Percentiles rank a stretch among this genome's conserved stretches.
These are phyloP conservation scores for Pichia kudriavzevii DNA, from an alignment of 1,139 yeast genomes.

Conservation along the genomic window DNA sequence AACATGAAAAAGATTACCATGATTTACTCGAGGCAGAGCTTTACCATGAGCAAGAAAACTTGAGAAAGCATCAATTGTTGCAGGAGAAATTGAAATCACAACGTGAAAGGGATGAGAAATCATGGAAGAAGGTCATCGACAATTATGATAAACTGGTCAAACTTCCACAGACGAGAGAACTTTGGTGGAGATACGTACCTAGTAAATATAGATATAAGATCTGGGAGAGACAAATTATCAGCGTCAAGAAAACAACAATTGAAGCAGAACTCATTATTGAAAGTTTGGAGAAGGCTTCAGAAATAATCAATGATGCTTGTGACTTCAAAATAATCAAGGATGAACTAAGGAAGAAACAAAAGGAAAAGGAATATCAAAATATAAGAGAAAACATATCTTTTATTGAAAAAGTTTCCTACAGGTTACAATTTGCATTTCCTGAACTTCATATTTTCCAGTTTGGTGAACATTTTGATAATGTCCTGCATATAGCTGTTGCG, in stretches of 20 bases:
- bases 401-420: slow-evolving; percentile 19
- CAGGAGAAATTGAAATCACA: slow-evolving; percentile 28
- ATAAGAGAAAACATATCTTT: slow-evolving; percentile 17
- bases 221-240: slow-evolving; percentile 39
- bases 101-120: slow-evolving; percentile 31
- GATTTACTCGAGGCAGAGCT: slow-evolving; percentile 43
- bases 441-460: slow-evolving; percentile 24
- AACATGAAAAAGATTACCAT: slow-evolving; percentile 52
- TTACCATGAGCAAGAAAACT: slow-evolving; percentile 33
- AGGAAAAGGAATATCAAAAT: slow-evolving; percentile 11
- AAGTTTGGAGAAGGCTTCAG: slow-evolving; percentile 19
- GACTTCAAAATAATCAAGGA: slow-evolving; percentile 21
- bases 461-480: slow-evolving; percentile 25
- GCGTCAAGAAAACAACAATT: slow-evolving; percentile 26
- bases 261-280: slow-evolving; percentile 14
- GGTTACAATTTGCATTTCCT: slow-evolving; percentile 23
- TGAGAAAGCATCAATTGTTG: slow-evolving; percentile 27
- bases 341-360: slow-evolving; percentile 12
- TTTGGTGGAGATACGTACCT: slow-evolving; percentile 68
- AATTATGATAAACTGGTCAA: slow-evolving; percentile 32
- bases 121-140: slow-evolving; percentile 43
- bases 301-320: slow-evolving; percentile 23
- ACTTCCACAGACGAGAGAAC: slow-evolving; percentile 38
- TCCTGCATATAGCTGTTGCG: slow-evolving; percentile 21
- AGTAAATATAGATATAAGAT: slow-evolving; percentile 36